Percentiles rank a stretch among this genome's conserved stretches.
These are phyloP conservation scores for Rhodotorula paludigena DNA, from an alignment of 768 basidiomycete species.

Conservation along the genomic window DNA sequence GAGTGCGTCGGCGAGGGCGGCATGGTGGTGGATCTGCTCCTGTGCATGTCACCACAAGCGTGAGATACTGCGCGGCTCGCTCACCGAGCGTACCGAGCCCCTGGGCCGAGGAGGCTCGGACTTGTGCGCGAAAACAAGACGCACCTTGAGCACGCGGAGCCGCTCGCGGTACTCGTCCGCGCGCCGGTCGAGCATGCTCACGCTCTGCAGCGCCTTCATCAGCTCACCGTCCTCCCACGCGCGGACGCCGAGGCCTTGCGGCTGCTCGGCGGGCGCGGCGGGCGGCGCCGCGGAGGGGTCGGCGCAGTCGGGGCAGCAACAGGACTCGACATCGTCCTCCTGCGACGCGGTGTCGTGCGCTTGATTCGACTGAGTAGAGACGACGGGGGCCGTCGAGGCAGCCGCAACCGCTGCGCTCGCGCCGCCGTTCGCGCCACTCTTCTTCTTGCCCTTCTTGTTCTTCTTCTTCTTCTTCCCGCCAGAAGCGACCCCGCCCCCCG, in stretches of 20 bases:
- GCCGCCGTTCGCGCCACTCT: neutral
- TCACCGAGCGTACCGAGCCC: too few species aligned
- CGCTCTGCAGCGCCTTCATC: slow-evolving; percentile 30
- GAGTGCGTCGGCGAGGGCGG: slow-evolving; percentile 29
- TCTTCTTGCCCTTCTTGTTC: slow-evolving; percentile 7
- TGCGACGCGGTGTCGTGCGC: neutral
- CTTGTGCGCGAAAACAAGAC: neutral
- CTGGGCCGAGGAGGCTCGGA: neutral
- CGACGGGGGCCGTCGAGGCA: neutral
- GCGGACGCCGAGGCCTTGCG: neutral
- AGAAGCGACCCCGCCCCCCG: neutral
- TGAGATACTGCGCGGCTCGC: too few species aligned
- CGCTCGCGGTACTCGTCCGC: slow-evolving; percentile 34
- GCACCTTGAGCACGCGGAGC: slow-evolving; percentile 31
- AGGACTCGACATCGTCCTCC: neutral
- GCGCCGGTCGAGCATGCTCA: slow-evolving; percentile 24
- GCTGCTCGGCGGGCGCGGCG: too few species aligned
- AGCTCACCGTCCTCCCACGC: slow-evolving; percentile 24
- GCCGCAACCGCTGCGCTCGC: neutral
- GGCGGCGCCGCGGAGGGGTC: too few species aligned
- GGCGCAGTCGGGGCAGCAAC: slow-evolving; percentile 8
- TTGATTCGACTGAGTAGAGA: neutral
- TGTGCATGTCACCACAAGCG: neutral
- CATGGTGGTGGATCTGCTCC: slow-evolving; percentile 36
- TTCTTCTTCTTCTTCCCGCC: slow-evolving; percentile 2